phyloP scores from a whole-genome alignment of 2,329 filamentous ascomycete genomes.

The Colletotrichum australisinense region DNA sequence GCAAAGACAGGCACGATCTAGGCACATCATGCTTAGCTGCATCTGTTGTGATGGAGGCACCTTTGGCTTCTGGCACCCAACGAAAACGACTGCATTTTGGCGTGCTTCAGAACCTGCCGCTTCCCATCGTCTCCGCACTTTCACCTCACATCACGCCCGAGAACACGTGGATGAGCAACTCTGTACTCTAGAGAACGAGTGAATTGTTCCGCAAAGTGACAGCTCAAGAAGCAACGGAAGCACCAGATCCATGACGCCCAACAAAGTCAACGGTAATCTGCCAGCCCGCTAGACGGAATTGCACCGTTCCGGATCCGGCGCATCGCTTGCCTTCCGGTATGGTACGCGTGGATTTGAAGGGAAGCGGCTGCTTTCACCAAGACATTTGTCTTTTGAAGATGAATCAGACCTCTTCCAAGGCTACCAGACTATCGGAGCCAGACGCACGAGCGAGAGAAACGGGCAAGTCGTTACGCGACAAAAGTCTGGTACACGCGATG shows the following conservation, averaged over 20 bases:
- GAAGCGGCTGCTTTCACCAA: slow-evolving; percentile 4
- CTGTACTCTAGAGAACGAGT: neutral
- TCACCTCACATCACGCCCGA: neutral
- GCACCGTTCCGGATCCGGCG: slow-evolving; percentile 19
- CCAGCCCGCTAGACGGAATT: slow-evolving; percentile 6
- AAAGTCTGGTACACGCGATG: slow-evolving; percentile 20
- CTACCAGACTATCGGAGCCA: neutral
- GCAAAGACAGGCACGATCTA: neutral
- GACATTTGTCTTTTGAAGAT: slow-evolving; percentile 12
- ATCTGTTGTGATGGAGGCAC: neutral
- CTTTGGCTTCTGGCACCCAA: neutral
- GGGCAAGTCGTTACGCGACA: neutral
- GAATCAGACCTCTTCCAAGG: neutral
- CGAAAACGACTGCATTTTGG: slow-evolving; percentile 24
- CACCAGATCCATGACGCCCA: slow-evolving; percentile 1
- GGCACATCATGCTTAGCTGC: neutral
- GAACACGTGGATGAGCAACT: neutral
- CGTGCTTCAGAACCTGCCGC: slow-evolving; percentile 23
- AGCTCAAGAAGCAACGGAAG: neutral
- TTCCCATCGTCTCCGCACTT: slow-evolving; percentile 1
- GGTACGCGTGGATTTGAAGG: neutral
- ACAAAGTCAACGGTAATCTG: neutral
- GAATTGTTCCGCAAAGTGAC: neutral
- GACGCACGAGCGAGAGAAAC: slow-evolving; percentile 19
- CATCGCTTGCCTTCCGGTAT: slow-evolving; percentile 6